Evolutionary conservation across 2,329 filamentous ascomycete genomes (phyloP).

Genomic region (Alternaria ethzedia): DNA sequence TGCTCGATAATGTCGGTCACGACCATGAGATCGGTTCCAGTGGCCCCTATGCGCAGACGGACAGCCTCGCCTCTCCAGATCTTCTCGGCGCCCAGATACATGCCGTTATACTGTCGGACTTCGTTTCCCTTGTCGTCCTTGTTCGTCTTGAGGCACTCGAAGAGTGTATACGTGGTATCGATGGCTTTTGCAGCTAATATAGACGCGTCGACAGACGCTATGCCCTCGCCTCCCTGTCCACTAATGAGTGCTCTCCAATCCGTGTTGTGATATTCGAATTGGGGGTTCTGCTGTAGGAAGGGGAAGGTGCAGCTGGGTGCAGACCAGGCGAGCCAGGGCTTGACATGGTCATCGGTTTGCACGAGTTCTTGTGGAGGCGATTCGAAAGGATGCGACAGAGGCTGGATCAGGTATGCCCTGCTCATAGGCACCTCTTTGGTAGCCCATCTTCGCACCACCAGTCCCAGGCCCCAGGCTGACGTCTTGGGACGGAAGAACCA

Average conservation of each 20-base stretch:
- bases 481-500: slow-evolving; percentile 60
- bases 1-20: slow-evolving; percentile 54
- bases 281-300: slow-evolving; percentile 50
- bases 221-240: slow-evolving; percentile 55
- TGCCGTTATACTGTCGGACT: slow-evolving; percentile 58
- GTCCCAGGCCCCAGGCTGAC: slow-evolving; percentile 61
- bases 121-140: slow-evolving; percentile 46
- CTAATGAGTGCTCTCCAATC: slow-evolving; percentile 57
- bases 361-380: slow-evolving; percentile 52
- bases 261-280: slow-evolving; percentile 56
- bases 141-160: slow-evolving; percentile 54
- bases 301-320: slow-evolving; percentile 59
- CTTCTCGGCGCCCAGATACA: slow-evolving; percentile 66
- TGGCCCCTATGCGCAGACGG: slow-evolving; percentile 54
- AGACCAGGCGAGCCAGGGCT: slow-evolving; percentile 66
- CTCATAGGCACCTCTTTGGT: slow-evolving; percentile 34
- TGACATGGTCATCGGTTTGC: slow-evolving; percentile 52
- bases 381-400: slow-evolving; percentile 55
- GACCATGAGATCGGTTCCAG: slow-evolving; percentile 57
- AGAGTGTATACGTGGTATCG: slow-evolving; percentile 62
- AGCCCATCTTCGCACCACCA: slow-evolving; percentile 57
- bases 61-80: slow-evolving; percentile 66
- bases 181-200: slow-evolving; percentile 64
- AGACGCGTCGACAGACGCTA: slow-evolving; percentile 62
- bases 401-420: slow-evolving; percentile 55